A percentile compares a stretch with the other conserved stretches of the same genome.
These are phyloP conservation scores for Citrus sinensis DNA, from an alignment of 345 rosid species.

Conservation along the genomic window DVS_A1.0 CM039169.1:27013001-27013500, in stretches of 20 bases:
- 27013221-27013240: conserved; percentile 39
- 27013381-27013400: conserved; percentile 17
- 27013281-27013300: conserved; percentile 31
- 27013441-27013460: conserved; percentile 28
- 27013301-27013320: conserved; percentile 30
- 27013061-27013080: neutral
- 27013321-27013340: conserved; percentile 69
- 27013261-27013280: conserved; percentile 22
- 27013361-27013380: conserved; percentile 45
- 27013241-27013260: conserved; percentile 35
- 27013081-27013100: conserved; percentile 10
- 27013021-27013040: neutral
- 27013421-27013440: conserved; percentile 45
- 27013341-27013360: conserved; percentile 30
- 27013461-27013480: conserved; percentile 56
- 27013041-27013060: neutral
- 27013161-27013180: conserved; percentile 46
- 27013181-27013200: conserved; percentile 31
- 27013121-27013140: conserved; percentile 69
- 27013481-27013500: conserved; percentile 80
- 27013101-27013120: conserved; percentile 58
- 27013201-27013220: conserved; percentile 70
- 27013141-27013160: conserved; percentile 59
- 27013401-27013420: conserved; percentile 31
- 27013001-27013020: neutral